Percentiles rank a stretch among this genome's conserved stretches.
Evolutionary conservation across 805 yeast genomes (phyloP).

Genomic region (Wickerhamomyces tratensis): DNA sequence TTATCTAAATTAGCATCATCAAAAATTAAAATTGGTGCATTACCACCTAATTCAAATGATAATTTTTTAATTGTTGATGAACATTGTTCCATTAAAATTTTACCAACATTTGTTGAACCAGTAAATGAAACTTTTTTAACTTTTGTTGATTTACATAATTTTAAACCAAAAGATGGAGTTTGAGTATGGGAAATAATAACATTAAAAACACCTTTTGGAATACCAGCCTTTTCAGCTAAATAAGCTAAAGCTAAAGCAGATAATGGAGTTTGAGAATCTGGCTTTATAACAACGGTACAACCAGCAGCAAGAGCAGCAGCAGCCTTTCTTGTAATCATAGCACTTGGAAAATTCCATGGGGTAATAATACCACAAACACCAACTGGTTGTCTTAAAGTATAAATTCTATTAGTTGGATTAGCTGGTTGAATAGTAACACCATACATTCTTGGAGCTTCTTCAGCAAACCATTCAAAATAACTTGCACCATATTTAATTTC

Average conservation of each 20-base stretch:
- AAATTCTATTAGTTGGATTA: conserved; percentile 38
- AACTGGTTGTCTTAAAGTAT: conserved; percentile 48
- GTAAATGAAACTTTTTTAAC: conserved; percentile 54
- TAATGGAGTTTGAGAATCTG: conserved; percentile 54
- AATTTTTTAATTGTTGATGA: conserved; percentile 49
- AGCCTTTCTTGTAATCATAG: conserved; percentile 58
- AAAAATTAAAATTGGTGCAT: conserved; percentile 55
- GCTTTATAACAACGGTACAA: conserved; percentile 50
- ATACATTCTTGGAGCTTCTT: conserved; percentile 46
- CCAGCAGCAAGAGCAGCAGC: conserved; percentile 63
- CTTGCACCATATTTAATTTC: conserved; percentile 55
- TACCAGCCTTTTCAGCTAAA: conserved; percentile 48
- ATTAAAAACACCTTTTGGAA: conserved; percentile 49
- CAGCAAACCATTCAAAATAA: conserved; percentile 84
- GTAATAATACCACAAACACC: conserved; percentile 57
- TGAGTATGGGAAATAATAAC: conserved; percentile 38
- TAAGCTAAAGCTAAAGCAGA: conserved; percentile 48
- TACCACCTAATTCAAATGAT: conserved; percentile 59
- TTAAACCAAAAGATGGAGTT: conserved; percentile 44
- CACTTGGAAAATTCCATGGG: conserved; percentile 63
- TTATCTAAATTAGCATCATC: conserved; percentile 48
- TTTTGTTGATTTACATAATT: conserved; percentile 35
- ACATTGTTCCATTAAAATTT: conserved; percentile 46
- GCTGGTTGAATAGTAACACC: conserved; percentile 50
- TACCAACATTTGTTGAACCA: conserved; percentile 57